A percentile compares a stretch with the other conserved stretches of the same genome.
phyloP scores from a whole-genome alignment of 345 rosid genomes.

The Eucalyptus camaldulensis region DNA sequence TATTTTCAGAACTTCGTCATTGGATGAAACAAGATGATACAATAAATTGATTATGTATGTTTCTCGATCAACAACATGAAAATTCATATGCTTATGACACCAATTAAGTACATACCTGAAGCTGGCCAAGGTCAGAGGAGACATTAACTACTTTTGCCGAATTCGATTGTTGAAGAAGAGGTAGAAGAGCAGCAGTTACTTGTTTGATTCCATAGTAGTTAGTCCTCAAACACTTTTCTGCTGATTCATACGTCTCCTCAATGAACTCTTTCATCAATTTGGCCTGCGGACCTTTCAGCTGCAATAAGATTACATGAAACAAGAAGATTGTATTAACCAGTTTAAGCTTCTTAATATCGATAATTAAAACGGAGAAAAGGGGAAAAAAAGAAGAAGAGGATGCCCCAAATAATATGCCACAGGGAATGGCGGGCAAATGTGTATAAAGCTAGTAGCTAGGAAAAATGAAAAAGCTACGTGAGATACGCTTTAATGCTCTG shows the following conservation, averaged over 20 bases:
- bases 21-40: not conserved
- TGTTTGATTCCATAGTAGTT: conserved; percentile 6
- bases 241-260: not conserved
- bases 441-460: too few species aligned
- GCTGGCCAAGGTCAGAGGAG: not conserved
- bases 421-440: too few species aligned
- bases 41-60: not conserved
- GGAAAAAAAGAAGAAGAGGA: too few species aligned
- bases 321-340: not conserved
- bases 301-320: not conserved
- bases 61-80: not conserved
- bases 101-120: not conserved
- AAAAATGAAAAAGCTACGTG: not conserved
- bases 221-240: conserved; percentile 1
- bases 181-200: not conserved
- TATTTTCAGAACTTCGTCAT: too few species aligned
- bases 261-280: not conserved
- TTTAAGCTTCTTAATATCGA: too few species aligned
- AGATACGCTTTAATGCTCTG: not conserved
- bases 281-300: not conserved
- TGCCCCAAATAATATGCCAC: too few species aligned
- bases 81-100: not conserved
- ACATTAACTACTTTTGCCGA: conserved; percentile 5
- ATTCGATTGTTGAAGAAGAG: not conserved
- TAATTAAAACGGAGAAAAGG: too few species aligned